Conservation (phyloP, 1,284 basidiomycete species). For the Lignosus rhinocerotis region DNA sequence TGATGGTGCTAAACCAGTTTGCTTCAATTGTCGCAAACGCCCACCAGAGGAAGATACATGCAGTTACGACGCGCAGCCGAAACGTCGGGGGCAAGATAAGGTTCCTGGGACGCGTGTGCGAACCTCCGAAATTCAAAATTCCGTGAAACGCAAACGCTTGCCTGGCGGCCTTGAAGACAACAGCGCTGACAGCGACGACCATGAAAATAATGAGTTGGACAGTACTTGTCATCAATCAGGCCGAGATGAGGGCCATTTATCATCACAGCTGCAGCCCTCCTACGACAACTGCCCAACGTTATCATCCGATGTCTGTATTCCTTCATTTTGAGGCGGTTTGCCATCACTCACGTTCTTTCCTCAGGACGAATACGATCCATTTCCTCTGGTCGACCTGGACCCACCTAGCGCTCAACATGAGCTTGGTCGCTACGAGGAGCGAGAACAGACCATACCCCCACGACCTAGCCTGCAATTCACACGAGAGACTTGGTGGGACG, state of each 20-base stretch:
- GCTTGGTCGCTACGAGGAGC: background rate
- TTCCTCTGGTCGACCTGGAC: constrained; percentile 13
- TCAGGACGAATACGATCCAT: constrained; percentile 21
- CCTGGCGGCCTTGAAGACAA: background rate
- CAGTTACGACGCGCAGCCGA: constrained; percentile 64
- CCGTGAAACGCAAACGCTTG: constrained; percentile 2
- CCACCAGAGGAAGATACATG: constrained; percentile 30
- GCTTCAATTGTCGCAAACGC: constrained; percentile 65
- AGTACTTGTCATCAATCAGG: background rate
- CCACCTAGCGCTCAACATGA: background rate
- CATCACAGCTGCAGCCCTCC: background rate
- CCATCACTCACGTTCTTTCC: background rate
- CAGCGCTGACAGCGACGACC: background rate
- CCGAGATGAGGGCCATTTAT: background rate
- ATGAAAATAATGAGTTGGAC: background rate
- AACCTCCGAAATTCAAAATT: constrained; percentile 4
- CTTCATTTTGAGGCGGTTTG: too few species aligned
- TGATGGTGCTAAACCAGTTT: constrained; percentile 72
- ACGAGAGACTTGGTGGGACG: constrained; percentile 24
- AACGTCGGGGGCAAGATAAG: constrained; percentile 74
- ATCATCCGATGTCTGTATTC: constrained; percentile 4
- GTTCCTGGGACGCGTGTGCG: constrained; percentile 70
- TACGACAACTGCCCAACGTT: constrained; percentile 5
- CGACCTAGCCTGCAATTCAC: constrained; percentile 19
- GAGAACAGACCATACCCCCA: constrained; percentile 4